phyloP scores from a whole-genome alignment of 805 yeast genomes.

The Saturnispora halmiae region DNA sequence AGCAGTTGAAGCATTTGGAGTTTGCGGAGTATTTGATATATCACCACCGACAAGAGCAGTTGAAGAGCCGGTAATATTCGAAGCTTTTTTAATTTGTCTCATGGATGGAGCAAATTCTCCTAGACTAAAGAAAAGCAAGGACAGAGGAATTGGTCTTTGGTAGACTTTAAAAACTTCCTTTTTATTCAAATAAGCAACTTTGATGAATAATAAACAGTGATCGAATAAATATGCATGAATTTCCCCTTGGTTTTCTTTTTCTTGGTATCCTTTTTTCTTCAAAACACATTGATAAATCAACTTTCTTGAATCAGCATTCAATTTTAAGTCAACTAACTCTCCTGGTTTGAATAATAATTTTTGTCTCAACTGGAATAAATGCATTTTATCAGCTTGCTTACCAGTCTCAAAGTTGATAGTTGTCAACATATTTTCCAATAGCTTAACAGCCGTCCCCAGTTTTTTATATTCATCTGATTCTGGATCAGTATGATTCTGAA shows the following conservation, averaged over 20 bases:
- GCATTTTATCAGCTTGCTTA: constrained; percentile 86
- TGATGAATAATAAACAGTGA: constrained; percentile 76
- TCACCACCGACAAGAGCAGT: constrained; percentile 23
- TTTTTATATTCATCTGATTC: constrained; percentile 63
- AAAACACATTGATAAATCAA: constrained; percentile 72
- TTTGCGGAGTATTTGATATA: constrained; percentile 12
- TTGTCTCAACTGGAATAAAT: constrained; percentile 78
- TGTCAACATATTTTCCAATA: constrained; percentile 64
- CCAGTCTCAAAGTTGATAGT: constrained; percentile 85
- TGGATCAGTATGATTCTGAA: constrained; percentile 73
- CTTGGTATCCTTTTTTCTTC: constrained; percentile 60
- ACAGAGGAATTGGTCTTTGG: constrained; percentile 80
- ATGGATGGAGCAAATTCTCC: constrained; percentile 71
- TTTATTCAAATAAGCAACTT: constrained; percentile 78
- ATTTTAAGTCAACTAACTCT: constrained; percentile 77
- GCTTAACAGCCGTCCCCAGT: constrained; percentile 62
- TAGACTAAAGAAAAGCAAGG: constrained; percentile 62
- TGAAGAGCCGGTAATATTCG: constrained; percentile 29
- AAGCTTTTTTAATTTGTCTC: constrained; percentile 34
- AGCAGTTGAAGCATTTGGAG: constrained; percentile 18
- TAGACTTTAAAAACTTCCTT: constrained; percentile 87
- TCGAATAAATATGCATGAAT: constrained; percentile 84
- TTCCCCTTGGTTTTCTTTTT: constrained; percentile 63
- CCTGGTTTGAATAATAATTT: constrained; percentile 72
- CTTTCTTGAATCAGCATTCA: constrained; percentile 72